phyloP scores from a whole-genome alignment of 208 protist genomes.

The Angomonas deanei region DNA sequence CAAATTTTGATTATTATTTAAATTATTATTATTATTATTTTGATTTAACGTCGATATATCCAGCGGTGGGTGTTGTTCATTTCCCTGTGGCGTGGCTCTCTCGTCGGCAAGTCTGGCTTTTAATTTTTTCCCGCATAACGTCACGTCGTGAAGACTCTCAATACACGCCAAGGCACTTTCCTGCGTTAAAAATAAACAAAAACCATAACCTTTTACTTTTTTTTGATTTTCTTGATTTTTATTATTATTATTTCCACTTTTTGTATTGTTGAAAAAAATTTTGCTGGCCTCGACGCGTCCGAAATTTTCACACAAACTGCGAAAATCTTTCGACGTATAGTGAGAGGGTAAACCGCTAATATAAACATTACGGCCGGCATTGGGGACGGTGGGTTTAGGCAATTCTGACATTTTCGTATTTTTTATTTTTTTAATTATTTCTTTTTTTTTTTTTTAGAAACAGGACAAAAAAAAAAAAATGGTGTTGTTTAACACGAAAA shows the following conservation, averaged over 20 bases:
- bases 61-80: neutral
- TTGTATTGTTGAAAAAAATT: slow-evolving; percentile 36
- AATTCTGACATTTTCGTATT: neutral
- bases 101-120: slow-evolving; percentile 15
- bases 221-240: no score
- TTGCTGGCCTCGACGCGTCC: slow-evolving; percentile 65
- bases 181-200: slow-evolving; percentile 56
- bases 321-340: slow-evolving; percentile 43
- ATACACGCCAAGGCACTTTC: slow-evolving; percentile 47
- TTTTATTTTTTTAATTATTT: slow-evolving; percentile 3
- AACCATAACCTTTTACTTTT: slow-evolving; percentile 65
- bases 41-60: neutral
- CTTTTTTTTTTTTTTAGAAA: neutral
- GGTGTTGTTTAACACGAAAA: no score
- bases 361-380: slow-evolving; percentile 62
- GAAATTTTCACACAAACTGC: slow-evolving; percentile 53
- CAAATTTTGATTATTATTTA: neutral
- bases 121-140: slow-evolving; percentile 26
- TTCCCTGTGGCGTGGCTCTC: neutral
- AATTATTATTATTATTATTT: slow-evolving; percentile 3
- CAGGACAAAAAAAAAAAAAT: no score
- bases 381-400: neutral
- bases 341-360: slow-evolving; percentile 52
- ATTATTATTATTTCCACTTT: no score
- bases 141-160: slow-evolving; percentile 24